These are phyloP conservation scores for Pichia norvegensis DNA, from an alignment of 1,139 yeast genomes.

Conservation along the genomic window DNA sequence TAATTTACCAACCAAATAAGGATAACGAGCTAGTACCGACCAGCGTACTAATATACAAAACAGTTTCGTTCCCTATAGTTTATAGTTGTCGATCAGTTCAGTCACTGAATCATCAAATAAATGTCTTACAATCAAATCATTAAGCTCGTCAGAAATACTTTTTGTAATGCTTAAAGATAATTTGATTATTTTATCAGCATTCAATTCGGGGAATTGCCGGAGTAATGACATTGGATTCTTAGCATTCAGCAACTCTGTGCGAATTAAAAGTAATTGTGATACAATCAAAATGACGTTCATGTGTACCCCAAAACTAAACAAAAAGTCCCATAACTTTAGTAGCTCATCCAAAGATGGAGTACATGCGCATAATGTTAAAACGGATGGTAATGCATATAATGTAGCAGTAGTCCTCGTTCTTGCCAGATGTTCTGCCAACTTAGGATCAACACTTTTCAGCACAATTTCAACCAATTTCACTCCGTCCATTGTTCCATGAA, in stretches of 20 bases:
- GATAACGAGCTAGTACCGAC: too few relatives aligned
- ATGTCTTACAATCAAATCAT: constrained; percentile 64
- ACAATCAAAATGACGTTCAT: constrained; percentile 79
- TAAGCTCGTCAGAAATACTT: constrained; percentile 60
- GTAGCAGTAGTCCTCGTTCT: constrained; percentile 69
- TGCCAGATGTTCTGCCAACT: constrained; percentile 51
- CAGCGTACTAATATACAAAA: too few relatives aligned
- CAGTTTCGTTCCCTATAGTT: background rate
- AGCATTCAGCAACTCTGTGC: constrained; percentile 51
- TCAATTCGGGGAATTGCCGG: constrained; percentile 64
- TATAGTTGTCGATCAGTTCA: constrained; percentile 27
- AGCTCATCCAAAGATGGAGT: constrained; percentile 80
- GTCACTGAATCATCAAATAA: constrained; percentile 49
- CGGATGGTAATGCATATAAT: constrained; percentile 84
- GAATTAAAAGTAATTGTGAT: constrained; percentile 68
- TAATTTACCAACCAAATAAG: background rate
- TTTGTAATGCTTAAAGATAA: constrained; percentile 72
- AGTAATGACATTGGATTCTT: constrained; percentile 67
- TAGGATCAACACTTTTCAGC: constrained; percentile 65
- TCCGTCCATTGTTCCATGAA: constrained; percentile 82
- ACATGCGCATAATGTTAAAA: constrained; percentile 80
- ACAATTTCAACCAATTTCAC: constrained; percentile 61
- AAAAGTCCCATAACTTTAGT: constrained; percentile 77
- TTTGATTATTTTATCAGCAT: constrained; percentile 70
- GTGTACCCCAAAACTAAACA: constrained; percentile 87